Base-by-base conservation (phyloP, 805 yeast species). In the Ogataea salicorniae region DNA sequence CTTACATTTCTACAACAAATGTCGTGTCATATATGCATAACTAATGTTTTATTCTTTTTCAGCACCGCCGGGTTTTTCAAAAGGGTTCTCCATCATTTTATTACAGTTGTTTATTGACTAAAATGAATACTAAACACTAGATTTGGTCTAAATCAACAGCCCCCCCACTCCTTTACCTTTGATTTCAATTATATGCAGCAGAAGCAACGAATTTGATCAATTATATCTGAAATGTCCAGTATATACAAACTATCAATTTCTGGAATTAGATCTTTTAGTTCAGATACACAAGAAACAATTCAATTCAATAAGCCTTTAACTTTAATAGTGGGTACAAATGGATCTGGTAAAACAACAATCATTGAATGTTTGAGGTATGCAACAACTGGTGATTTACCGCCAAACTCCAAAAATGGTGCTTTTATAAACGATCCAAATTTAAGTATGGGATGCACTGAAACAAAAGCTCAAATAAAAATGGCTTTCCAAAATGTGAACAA, bases 341-440 rank as follows among this genome's bases (percentile, higher is more conserved):
- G 99, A 33, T 85, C 96, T 29, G 99, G 99, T 11, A 92, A 94
- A 63, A 94, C 98, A 0, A 91, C 98, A 0, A 83, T 94, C 48
- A 95, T 94, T 52, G 99, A 94, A 66, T 90, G 97, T 63, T 72
- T 94, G 50, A 80, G 90, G 62, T 94, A 90, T 66, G 92, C 95
- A 18, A 89, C 99, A 11, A 92, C 99, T 0, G 98, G 98, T 9
- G 94, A 86, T 60, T 70, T 91, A 49, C 99, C 99, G 1, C 99
- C 99, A 0, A 91, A 92, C 60, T 82, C 91, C 39, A 90, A 87
- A 62, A 96, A 96, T 45, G 98, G 98, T 8, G 98, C 97, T 1
- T 94, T 94, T 63, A 79, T 94, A 7, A 94, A 90, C 59, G 99
- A 94, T 69, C 98, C 99, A 0, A 81, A 83, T 48, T 74, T 88